phyloP scores from a whole-genome alignment of 176 grass and related monocot genomes.

The Raddia guianensis region DNA sequence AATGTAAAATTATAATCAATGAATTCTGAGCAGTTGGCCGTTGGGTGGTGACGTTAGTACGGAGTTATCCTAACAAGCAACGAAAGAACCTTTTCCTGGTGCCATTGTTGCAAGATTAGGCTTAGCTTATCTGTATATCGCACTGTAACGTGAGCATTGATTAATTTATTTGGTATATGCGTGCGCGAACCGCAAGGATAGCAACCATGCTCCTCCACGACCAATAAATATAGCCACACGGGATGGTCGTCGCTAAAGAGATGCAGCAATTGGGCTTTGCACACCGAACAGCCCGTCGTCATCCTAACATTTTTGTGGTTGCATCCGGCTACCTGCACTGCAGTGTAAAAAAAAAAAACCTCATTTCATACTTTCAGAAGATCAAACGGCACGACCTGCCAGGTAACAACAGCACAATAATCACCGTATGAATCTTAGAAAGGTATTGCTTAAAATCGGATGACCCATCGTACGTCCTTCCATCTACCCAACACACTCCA shows the following conservation, averaged over 20 bases:
- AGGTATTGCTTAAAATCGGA: too few species aligned
- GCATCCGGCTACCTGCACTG: neutral
- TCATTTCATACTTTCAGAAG: too few species aligned
- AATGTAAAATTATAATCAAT: too few species aligned
- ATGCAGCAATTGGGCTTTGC: neutral
- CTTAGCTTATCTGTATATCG: neutral
- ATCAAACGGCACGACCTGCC: too few species aligned
- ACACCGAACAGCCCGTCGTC: neutral
- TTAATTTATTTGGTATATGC: neutral
- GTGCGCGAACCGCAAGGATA: neutral
- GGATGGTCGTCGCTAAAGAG: too few species aligned
- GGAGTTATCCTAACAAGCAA: neutral
- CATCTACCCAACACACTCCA: too few species aligned
- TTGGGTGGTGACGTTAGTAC: too few species aligned
- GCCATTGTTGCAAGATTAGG: neutral
- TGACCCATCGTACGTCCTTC: too few species aligned
- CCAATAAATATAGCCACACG: neutral
- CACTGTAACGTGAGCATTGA: neutral
- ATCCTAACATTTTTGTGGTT: neutral
- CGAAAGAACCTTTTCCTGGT: conserved; percentile 3
- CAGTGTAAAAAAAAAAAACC: neutral
- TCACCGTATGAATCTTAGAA: too few species aligned
- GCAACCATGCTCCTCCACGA: neutral
- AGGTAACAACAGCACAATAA: too few species aligned
- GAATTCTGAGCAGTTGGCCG: too few species aligned